Evolutionary conservation across 2,329 filamentous ascomycete species (phyloP).

Genomic region (Teratosphaeria viscida): DNA sequence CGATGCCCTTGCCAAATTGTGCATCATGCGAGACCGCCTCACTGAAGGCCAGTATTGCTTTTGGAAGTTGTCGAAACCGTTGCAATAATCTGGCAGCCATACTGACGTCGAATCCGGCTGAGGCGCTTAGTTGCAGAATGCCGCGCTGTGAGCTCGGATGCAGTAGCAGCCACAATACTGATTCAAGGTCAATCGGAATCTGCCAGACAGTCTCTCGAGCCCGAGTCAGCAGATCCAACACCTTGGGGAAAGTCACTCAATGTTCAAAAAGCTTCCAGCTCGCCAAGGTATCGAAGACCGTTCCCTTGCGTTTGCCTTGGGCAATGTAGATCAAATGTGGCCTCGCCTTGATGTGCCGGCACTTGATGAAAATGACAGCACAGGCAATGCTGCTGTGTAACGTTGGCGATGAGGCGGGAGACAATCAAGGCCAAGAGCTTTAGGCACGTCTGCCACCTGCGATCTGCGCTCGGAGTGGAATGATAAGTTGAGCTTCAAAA

Average conservation of each 20-base stretch:
- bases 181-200: not conserved
- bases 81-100: not conserved
- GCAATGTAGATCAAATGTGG: not conserved
- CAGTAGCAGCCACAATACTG: not conserved
- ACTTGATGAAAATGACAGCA: not conserved
- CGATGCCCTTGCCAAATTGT: not conserved
- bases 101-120: not conserved
- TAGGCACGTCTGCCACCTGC: not conserved
- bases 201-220: not conserved
- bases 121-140: not conserved
- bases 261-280: not conserved
- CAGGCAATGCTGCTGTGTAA: not conserved
- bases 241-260: not conserved
- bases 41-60: not conserved
- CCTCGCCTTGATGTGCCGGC: not conserved
- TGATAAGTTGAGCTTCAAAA: not conserved
- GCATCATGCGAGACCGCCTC: not conserved
- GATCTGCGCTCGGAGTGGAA: not conserved
- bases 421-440: not conserved
- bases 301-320: not conserved
- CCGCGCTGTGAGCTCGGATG: not conserved
- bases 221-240: not conserved
- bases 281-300: not conserved
- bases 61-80: not conserved
- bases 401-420: not conserved